Evolutionary conservation across 2,329 filamentous ascomycete species (phyloP).

Genomic region (Penicillium sp.): DNA sequence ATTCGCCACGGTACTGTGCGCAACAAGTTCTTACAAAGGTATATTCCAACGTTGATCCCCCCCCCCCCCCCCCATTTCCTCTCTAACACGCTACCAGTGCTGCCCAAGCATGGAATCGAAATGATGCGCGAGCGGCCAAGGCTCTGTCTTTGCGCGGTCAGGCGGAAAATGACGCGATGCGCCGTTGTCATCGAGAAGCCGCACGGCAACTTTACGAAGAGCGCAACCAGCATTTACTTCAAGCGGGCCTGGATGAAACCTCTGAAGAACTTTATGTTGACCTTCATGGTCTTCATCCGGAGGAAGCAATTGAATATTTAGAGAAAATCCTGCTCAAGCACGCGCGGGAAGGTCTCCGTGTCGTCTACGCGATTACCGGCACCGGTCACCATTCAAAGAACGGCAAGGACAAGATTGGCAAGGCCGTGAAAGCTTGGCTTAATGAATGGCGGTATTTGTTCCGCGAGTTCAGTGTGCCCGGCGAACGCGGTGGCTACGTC

Average conservation of each 20-base stretch:
- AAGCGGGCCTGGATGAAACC: conserved; percentile 40
- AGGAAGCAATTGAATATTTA: conserved; percentile 92
- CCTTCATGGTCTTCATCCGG: conserved; percentile 94
- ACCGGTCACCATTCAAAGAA: conserved; percentile 98
- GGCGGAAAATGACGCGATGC: conserved; percentile 95
- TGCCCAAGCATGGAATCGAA: conserved; percentile 96
- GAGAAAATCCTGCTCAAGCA: conserved; percentile 84
- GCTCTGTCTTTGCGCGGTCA: conserved; percentile 89
- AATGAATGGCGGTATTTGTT: conserved; percentile 96
- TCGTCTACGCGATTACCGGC: conserved; percentile 92
- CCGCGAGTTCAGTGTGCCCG: conserved; percentile 90
- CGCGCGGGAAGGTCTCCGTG: conserved; percentile 58
- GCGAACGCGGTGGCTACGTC: conserved; percentile 75
- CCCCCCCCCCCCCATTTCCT: too few species aligned
- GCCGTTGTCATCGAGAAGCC: conserved; percentile 91
- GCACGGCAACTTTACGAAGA: conserved; percentile 89
- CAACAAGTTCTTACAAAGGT: conserved; percentile 97
- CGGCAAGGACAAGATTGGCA: conserved; percentile 96
- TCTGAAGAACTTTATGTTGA: conserved; percentile 82
- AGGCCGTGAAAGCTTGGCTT: conserved; percentile 81
- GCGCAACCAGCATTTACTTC: conserved; percentile 65
- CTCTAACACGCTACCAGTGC: conserved; percentile 54
- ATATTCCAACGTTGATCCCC: conserved; percentile 27
- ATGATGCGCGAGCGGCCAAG: conserved; percentile 92
- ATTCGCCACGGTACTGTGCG: conserved; percentile 94